Evolutionary conservation across 2,329 filamentous ascomycete genomes (phyloP), one percentile per base, ranked within the genome.

Genomic region (Fusarium drepaniforme): DNA sequence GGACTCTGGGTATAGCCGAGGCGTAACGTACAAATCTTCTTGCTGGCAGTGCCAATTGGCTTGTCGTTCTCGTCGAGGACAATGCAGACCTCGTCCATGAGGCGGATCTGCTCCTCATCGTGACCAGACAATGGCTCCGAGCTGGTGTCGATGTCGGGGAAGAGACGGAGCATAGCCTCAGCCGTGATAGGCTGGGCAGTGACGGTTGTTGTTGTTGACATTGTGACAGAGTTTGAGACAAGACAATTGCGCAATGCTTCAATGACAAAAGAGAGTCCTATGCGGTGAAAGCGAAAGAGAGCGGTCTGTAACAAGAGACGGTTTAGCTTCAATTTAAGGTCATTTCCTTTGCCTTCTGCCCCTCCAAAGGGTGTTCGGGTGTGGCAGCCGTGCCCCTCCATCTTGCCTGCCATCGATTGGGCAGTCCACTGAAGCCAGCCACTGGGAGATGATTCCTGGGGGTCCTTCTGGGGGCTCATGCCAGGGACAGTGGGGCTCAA

Each of bases 81-180:
- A 82, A 99, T 98, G 89, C 97, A 99, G 60, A 98, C 93, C 87
- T 98, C 97, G 81, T 99, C 96, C 97, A 99, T 99, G 80, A 99
- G 86, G 61, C 96, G 93, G 80, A 98, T 98, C 87, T 99, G 97
- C 88, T 98, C 96, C 83, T 94, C 96, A 87, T 98, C 96, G 86
- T 98, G 97, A 62, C 96, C 97, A 67, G 93, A 93, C 53, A 98
- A 89, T 68, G 95, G 94, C 63, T 90, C 89, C 74, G 92, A 92
- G 81, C 88, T 90, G 71, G 91, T 91, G 84, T 93, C 88, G 83
- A 92, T 90, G 82, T 98, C 95, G 64, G 95, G 95, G 84, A 98
- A 98, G 59, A 98, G 90, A 73, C 91, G 92, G 69, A 96, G 88
- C 79, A 99, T 95, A 80, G 93, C 94, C 79, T 97, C 91, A 21